Percentiles rank a stretch among this genome's conserved stretches.
These are phyloP conservation scores for Yarrowia porcina DNA, from an alignment of 805 yeast species.

Conservation along the genomic window DNA sequence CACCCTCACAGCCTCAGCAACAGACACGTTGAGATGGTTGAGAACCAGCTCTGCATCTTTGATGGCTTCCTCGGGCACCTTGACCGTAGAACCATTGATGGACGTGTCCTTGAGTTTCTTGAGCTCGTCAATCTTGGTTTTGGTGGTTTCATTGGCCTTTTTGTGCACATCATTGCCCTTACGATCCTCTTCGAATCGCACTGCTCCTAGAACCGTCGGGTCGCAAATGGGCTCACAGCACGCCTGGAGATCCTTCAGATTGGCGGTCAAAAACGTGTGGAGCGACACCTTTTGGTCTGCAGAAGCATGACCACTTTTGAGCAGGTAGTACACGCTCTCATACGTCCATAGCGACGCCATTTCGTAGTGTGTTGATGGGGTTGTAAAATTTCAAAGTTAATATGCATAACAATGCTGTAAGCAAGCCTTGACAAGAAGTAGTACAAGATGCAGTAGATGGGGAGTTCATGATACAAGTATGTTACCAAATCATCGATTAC, in stretches of 20 bases:
- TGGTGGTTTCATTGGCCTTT: background rate
- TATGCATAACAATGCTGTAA: background rate
- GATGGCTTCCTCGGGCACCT: background rate
- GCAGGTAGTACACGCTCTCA: constrained; percentile 14
- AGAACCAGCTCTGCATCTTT: constrained; percentile 16
- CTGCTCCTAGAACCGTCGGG: background rate
- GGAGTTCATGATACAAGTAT: too few relatives aligned
- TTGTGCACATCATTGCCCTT: constrained; percentile 20
- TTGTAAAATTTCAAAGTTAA: constrained; percentile 15
- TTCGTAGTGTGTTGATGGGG: background rate
- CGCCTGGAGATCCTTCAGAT: background rate
- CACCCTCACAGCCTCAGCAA: background rate
- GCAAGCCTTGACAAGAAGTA: background rate
- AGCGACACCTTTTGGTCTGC: background rate
- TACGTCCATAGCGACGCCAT: constrained; percentile 24
- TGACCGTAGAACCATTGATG: background rate
- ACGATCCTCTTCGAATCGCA: constrained; percentile 22
- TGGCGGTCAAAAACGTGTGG: background rate
- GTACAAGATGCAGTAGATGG: too few relatives aligned
- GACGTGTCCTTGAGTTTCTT: background rate
- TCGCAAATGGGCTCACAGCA: constrained; percentile 7
- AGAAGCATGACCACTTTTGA: background rate
- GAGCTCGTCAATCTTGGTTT: constrained; percentile 2
- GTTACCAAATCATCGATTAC: too few relatives aligned
- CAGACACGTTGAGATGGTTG: constrained; percentile 8